Base-by-base conservation (phyloP, 2,329 filamentous ascomycete species). In the Fusarium heterosporum region DNA sequence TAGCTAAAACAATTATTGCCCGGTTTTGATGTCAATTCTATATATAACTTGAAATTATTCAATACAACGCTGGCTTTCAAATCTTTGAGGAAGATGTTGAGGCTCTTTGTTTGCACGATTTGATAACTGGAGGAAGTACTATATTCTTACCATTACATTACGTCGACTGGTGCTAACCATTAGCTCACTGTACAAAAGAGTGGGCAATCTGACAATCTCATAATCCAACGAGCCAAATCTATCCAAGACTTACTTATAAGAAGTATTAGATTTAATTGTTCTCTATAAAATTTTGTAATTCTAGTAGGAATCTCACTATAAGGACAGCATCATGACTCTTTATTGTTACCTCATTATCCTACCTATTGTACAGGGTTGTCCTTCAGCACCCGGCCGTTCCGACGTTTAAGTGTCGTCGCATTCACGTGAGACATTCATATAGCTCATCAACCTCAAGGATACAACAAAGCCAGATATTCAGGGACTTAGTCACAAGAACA, bases 311-410 rank as follows among this genome's bases (percentile, higher is more conserved):
- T 22, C 6, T 22, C 22, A 22, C 6, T 6, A 6, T 22, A 6
- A 6, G 22, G 22, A 22, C 22, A 22, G 6, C 6, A 22, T 22
- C 22, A 22, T 22, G 22, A 22, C 22, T 22, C 22, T 22, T 4
- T 22, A 22, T 22, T 4, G 22, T 22, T 22, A 22, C 22, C 22
- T 22, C 22, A 22, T 22, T 22, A 22, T 22, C 22, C 4, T 22
- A 6, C 22, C 22, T 22, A 22, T 22, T 22, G 6, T 22, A 22
- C 6, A 22, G 4, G 22, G n/a, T 40, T 17, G 13, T n/a, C 19
- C 9, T n/a, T 38, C 29, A 41, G 19, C 26, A 32, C 62, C 57
- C 59, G 59, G 42, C 42, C 55, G 62, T 56, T 26, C 58, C 57
- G 58, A 39, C 6, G 22, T 14, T 22, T 12, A 11, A 38, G 32